Base-by-base conservation (phyloP, 2,329 filamentous ascomycete species). In the Calonectria hongkongensis region DNA sequence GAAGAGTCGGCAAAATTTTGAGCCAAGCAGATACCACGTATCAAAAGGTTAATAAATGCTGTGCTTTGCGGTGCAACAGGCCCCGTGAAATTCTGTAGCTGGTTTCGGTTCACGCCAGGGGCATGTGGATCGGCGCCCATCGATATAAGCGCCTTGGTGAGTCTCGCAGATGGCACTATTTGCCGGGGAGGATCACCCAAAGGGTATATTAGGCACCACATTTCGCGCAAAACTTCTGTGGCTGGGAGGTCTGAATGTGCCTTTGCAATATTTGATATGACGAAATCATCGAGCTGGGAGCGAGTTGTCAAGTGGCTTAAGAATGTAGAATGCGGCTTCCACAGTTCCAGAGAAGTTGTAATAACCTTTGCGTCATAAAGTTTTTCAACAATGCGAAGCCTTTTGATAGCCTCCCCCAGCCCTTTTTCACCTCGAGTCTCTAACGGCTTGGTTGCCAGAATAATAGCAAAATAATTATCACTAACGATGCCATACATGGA, bases 51-150 rank as follows among this genome's bases (percentile, higher is more conserved):
- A 1, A 33, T 8, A 41, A 72, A 66, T 2, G 70, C 33, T 18
- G 70, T 72, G 4, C 70, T 27, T 25, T 62, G 50, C 2, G 25
- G 8, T 45, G 9, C 70, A 27, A 72, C 54, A 6, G 58, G 51
- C 15, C 41, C 47, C 58, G 65, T 41, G 28, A 3, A 1, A 2
- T 8, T 16, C 39, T 2, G 28, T n/a, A 3, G n/a, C n/a, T 41
- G 47, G 41, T 30, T 43, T 15, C 10, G 18, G 25, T 58, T 62
- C 25, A 36, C 6, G 18, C 69, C 69, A 28, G 54, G 33, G 28
- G 45, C 63, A 43, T 72, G 58, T 16, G 65, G 39, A 65, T 72
- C 58, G 12, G 58, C 70, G n/a, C 70, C 65, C 47, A 58, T 65
- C 25, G 56, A 50, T 16, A 72, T 68, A 16, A 72, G 27, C 3